Evolutionary conservation across 768 basidiomycete species (phyloP), one percentile per base, ranked within the genome.

Genomic region (Panaeolus cyanescens): DNA sequence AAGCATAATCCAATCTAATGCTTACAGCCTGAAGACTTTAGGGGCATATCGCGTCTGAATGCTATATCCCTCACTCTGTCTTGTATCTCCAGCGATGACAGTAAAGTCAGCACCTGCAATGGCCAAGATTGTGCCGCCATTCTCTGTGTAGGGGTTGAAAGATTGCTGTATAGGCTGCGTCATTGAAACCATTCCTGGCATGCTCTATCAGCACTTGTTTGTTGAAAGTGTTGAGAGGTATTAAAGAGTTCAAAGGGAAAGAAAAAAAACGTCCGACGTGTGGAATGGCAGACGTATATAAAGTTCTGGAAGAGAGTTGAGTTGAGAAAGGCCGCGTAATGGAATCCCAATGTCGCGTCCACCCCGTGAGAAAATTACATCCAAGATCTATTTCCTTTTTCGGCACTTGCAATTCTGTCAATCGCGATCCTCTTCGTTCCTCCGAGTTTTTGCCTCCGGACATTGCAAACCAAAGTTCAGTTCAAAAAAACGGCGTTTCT

Each of bases 21-120:
- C 93, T 77, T 69, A 97, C 93, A 99, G 76, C 79, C 86, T 83
- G 78, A 95, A 97, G 61, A 98, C 95, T 77, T 98, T 96, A 40
- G 95, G 90, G 7, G 95, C 95, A 75, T 97, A 98, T 74, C 96
- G 85, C 62, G 96, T 97, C 82, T 99, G 96, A 74, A 99, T 99
- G 72, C 81, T 92, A 77, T 93, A 99, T n/a, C 96, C 96, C 73
- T 96, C 92, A 66, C 90, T 94, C 79, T 99, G 97, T 59, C 96
- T 81, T 42, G 96, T 99, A 77, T 99, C 96, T 56, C 95, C 93
- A 5, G 97, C 96, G 69, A 98, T 92, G 72, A 99, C 95, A 62
- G 85, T 85, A 74, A 99, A 99, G 74, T 95, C 92, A 45, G 87
- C 85, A 57, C 96, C 97, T 4, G 96, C 94, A 72, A 99, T 93